Percentiles rank a stretch among this genome's conserved stretches.
Conservation (phyloP, 768 basidiomycete species). For the Auriscalpium vulgare region DNA sequence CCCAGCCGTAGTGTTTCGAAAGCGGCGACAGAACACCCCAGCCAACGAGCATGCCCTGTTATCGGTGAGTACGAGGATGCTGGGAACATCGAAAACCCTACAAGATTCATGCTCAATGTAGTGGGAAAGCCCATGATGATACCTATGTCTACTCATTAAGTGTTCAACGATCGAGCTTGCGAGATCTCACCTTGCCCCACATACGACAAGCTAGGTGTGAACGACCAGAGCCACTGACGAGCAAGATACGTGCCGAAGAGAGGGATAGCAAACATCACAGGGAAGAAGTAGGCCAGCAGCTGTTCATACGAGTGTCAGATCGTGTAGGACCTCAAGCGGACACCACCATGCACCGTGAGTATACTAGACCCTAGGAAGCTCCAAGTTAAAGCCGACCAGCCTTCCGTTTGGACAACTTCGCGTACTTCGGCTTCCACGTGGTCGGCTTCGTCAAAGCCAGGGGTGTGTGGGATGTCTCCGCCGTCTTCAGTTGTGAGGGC, state of each 20-base stretch:
- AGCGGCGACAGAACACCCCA: slow-evolving; percentile 93
- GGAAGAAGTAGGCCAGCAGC: slow-evolving; percentile 86
- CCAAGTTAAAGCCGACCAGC: slow-evolving; percentile 71
- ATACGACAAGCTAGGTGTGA: slow-evolving; percentile 87
- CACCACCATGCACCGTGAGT: slow-evolving; percentile 59
- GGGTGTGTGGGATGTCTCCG: slow-evolving; percentile 22
- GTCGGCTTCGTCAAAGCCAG: slow-evolving; percentile 4
- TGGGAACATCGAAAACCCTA: slow-evolving; percentile 24
- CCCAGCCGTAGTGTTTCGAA: slow-evolving; percentile 79
- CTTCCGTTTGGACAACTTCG: slow-evolving; percentile 50
- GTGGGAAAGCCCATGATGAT: slow-evolving; percentile 98
- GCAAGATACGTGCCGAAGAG: slow-evolving; percentile 80
- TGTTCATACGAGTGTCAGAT: slow-evolving; percentile 23
- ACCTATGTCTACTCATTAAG: slow-evolving; percentile 32
- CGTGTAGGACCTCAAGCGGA: not conserved
- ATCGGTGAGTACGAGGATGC: not conserved
- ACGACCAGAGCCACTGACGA: slow-evolving; percentile 86
- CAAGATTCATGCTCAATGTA: slow-evolving; percentile 87
- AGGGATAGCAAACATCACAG: slow-evolving; percentile 80
- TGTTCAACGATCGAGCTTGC: not conserved
- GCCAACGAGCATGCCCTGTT: slow-evolving; percentile 89
- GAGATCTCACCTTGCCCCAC: slow-evolving; percentile 70
- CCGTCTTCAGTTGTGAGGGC: slow-evolving; percentile 26
- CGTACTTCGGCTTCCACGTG: slow-evolving; percentile 26
- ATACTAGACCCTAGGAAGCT: slow-evolving; percentile 71